Evolutionary conservation across 805 yeast genomes (phyloP).

Genomic region (Grigorovia humatica): DNA sequence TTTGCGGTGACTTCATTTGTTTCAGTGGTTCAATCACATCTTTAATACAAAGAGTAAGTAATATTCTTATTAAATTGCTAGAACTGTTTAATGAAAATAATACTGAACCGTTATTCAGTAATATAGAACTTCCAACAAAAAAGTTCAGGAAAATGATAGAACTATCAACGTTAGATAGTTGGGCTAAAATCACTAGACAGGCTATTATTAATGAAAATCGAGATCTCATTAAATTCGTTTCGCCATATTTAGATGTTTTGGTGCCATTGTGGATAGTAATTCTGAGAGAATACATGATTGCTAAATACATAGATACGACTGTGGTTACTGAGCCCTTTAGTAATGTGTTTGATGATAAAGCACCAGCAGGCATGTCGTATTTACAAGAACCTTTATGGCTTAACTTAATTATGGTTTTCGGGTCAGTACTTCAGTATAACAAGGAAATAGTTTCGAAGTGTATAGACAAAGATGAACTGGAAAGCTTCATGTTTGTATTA

Average conservation of each 20-base stretch:
- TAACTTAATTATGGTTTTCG: conserved; percentile 65
- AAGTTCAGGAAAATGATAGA: conserved; percentile 45
- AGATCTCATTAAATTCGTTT: conserved; percentile 40
- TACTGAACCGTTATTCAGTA: conserved; percentile 34
- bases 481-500: conserved; percentile 63
- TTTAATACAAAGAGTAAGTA: conserved; percentile 46
- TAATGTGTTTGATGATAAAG: neutral
- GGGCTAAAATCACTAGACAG: conserved; percentile 51
- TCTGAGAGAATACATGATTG: conserved; percentile 61
- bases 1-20: conserved; percentile 65
- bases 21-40: conserved; percentile 44
- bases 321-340: conserved; percentile 9
- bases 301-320: conserved; percentile 35
- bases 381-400: conserved; percentile 52
- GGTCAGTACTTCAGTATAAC: conserved; percentile 48
- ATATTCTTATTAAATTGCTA: conserved; percentile 53
- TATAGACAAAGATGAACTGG: conserved; percentile 42
- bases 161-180: conserved; percentile 53
- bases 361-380: conserved; percentile 14
- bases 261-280: conserved; percentile 73
- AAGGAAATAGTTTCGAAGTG: conserved; percentile 35
- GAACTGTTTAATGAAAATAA: conserved; percentile 38
- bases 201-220: conserved; percentile 18
- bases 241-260: conserved; percentile 48
- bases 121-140: conserved; percentile 37